These are phyloP conservation scores for Boletus reticulatus DNA, from an alignment of 768 basidiomycete species.

Conservation along the genomic window DNA sequence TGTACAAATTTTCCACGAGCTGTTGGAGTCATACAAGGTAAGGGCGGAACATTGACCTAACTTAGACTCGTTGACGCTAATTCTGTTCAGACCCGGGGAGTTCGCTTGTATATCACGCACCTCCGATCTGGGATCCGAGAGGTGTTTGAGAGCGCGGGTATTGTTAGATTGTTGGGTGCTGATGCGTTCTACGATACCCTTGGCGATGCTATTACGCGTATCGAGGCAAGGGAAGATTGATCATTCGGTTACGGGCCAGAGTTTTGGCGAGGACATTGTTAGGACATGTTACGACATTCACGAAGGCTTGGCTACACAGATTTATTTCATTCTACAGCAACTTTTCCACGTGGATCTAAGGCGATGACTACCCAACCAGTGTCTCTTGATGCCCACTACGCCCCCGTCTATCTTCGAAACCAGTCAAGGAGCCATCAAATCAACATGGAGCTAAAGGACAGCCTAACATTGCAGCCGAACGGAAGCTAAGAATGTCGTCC, in stretches of 20 bases:
- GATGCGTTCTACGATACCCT: constrained; percentile 45
- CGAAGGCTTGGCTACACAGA: not conserved
- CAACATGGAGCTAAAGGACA: too few relatives aligned
- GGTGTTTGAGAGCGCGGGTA: constrained; percentile 44
- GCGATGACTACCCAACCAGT: too few relatives aligned
- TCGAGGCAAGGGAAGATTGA: constrained; percentile 28
- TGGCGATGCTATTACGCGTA: constrained; percentile 38
- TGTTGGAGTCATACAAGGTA: constrained; percentile 77
- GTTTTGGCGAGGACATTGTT: too few relatives aligned
- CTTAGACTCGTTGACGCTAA: not conserved
- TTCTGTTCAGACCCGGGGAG: constrained; percentile 39
- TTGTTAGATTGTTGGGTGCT: constrained; percentile 42
- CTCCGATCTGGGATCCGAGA: constrained; percentile 36
- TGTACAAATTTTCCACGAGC: constrained; percentile 78
- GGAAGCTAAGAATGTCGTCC: too few relatives aligned
- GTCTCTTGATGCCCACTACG: too few relatives aligned
- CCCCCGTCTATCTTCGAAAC: too few relatives aligned
- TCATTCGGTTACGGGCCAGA: too few relatives aligned
- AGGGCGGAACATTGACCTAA: not conserved
- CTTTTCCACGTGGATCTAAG: too few relatives aligned
- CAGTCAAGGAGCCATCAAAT: too few relatives aligned
- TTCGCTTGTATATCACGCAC: constrained; percentile 46
- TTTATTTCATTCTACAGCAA: not conserved
- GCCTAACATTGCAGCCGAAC: too few relatives aligned
- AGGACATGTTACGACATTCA: not conserved